Base-by-base conservation (phyloP, 2,329 filamentous ascomycete species). In the Ophiosphaerella narmari region DNA sequence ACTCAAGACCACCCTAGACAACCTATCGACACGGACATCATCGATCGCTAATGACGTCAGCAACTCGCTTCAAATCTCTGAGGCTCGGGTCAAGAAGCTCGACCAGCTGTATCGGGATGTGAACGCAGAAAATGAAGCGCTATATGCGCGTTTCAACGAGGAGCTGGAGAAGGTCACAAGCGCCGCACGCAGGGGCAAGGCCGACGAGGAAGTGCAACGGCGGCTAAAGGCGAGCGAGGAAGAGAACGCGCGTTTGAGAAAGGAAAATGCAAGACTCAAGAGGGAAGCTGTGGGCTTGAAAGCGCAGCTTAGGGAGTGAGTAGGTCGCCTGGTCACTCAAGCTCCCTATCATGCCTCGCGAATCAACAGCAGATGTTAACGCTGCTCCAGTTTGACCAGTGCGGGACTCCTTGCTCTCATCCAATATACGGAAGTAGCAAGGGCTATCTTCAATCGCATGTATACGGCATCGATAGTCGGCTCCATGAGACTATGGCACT, bases 91-190 rank as follows among this genome's bases (percentile, higher is more conserved):
- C 51, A 88, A 86, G 62, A 88, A 88, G 35, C 84, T 97, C 45
- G 92, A 97, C 69, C 89, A 95, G 74, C 78, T 96, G 43, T 96
- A 95, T 76, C 89, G 90, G 58, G 91, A 96, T 67, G 84, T 87
- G 13, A 91, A 86, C 62, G 89, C 90, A 0, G 93, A 97, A 77
- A 97, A 97, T 63, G 92, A 97, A 75, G 83, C 93, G 26, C 79
- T 97, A 47, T 97, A 97, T 72, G 89, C 93, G 59, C 87, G 87
- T 53, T 96, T 97, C 78, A 96, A 97, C 65, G 84, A 86, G n/a
- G 93, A 97, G 75, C 77, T 97, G 40, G 88, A 85, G 62, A 91
- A 89, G 77, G 89, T 97, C 52, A 88, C 85, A 70, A 89, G 87
- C 35, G 66, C 63, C 35, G 80, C 94, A 40, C 85, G 85, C 59